A percentile compares a stretch with the other conserved stretches of the same genome.
Conservation (phyloP, 257 asterid genomes). For the Fraxinus americana region DNA sequence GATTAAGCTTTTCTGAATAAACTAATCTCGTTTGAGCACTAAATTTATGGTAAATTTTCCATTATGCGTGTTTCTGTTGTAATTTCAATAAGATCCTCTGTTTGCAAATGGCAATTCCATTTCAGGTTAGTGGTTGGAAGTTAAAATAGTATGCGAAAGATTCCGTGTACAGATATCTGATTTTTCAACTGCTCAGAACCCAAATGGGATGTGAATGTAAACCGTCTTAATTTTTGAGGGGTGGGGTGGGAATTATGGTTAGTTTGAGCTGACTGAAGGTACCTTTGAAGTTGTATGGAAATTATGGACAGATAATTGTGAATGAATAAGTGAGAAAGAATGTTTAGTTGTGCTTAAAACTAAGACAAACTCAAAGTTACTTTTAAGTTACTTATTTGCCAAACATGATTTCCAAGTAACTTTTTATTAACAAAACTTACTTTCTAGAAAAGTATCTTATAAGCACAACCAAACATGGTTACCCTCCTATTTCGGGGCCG, state of each 20-base stretch:
- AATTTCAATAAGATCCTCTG: constrained; percentile 12
- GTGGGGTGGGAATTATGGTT: not conserved
- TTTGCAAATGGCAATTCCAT: not conserved
- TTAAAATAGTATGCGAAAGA: not conserved
- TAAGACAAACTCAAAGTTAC: not conserved
- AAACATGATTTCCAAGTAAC: not conserved
- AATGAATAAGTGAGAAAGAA: not conserved
- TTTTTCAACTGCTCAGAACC: not conserved
- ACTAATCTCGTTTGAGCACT: not conserved
- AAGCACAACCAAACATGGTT: not conserved
- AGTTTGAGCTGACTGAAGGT: not conserved
- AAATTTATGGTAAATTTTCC: not conserved
- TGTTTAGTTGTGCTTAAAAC: not conserved
- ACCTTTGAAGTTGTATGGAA: not conserved
- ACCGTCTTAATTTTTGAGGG: not conserved
- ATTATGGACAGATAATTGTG: not conserved
- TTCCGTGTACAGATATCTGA: not conserved
- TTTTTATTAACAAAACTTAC: not conserved
- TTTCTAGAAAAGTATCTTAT: not conserved
- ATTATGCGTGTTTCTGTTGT: not conserved
- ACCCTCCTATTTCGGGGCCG: not conserved
- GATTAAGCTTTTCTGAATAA: not conserved
- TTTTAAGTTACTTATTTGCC: not conserved
- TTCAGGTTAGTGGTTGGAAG: constrained; percentile 12
- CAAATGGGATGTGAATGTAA: not conserved